Base-by-base conservation (phyloP, 2,329 filamentous ascomycete genomes). In the Claviceps sorghi region DNA sequence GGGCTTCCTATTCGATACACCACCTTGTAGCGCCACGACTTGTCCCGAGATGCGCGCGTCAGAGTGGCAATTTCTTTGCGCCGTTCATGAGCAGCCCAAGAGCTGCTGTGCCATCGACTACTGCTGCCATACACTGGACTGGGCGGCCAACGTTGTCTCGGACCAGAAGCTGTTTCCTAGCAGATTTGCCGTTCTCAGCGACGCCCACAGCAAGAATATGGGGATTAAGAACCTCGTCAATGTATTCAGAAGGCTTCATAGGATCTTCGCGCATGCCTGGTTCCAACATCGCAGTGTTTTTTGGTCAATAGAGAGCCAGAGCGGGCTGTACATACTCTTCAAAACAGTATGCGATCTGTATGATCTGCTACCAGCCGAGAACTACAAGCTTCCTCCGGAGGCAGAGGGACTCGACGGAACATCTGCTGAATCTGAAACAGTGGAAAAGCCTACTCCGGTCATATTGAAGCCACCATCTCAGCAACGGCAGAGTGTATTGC, bases 41-140 rank as follows among this genome's bases (percentile, higher is more conserved):
- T 98, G 93, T 63, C 89, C 90, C 34, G 93, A 98, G 70, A 98
- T 98, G 93, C 89, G 93, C 64, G 93, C 93, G 2, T 93, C 87
- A 32, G 91, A 98, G 72, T 98, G 93, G 93, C 93, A 98, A 70
- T 98, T 97, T 64, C 80, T 98, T 48, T 98, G 93, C 71, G 93
- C 93, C 49, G 93, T 97, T 3, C 93, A 98, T 66, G 91, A 97
- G 64, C 86, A 89, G 49, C 93, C 93, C 48, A 97, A 97, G 71
- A 87, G 85, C 61, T 98, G 93, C 73, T 96, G 91, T 68, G 93
- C 93, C 50, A 96, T 98, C 64, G 93, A 98, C 70, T 98, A 98
- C 72, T 96, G 90, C 76, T 97, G 91, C 67, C 93, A 98, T 66
- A 98, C 93, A 0, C 82, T 98, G 44, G 93, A 98, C 71, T 97